These are phyloP conservation scores for Ramalina intermedia DNA, from an alignment of 495 filamentous ascomycete species.

Conservation along the genomic window DNA sequence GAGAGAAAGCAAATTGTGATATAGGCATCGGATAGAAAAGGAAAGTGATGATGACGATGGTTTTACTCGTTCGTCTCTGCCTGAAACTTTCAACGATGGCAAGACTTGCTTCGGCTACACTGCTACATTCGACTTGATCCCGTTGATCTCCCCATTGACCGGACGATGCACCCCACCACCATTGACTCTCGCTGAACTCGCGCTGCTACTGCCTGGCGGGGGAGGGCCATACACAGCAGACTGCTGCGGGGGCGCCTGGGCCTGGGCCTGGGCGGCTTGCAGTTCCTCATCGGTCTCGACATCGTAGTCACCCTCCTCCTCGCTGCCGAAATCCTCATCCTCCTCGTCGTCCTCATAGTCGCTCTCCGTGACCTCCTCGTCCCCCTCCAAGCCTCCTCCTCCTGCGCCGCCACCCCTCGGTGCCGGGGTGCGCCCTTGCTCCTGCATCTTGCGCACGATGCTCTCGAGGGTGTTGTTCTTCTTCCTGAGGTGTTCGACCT, in stretches of 20 bases:
- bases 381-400: slow-evolving; percentile 39
- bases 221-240: slow-evolving; percentile 31
- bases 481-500: slow-evolving; percentile 66
- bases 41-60: too few species aligned
- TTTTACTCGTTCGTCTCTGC: too few species aligned
- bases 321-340: slow-evolving; percentile 60
- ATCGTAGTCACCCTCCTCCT: slow-evolving; percentile 58
- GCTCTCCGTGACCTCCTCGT: slow-evolving; percentile 57
- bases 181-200: slow-evolving; percentile 29
- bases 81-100: background rate
- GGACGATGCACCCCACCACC: slow-evolving; percentile 16
- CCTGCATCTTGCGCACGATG: slow-evolving; percentile 88
- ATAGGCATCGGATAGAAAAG: background rate
- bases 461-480: slow-evolving; percentile 87
- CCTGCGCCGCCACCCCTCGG: slow-evolving; percentile 26
- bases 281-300: slow-evolving; percentile 54
- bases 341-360: slow-evolving; percentile 52
- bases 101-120: slow-evolving; percentile 12
- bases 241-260: slow-evolving; percentile 29
- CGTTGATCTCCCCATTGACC: slow-evolving; percentile 27
- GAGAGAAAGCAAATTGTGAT: slow-evolving; percentile 14
- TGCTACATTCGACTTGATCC: slow-evolving; percentile 23
- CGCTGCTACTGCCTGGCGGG: slow-evolving; percentile 28
- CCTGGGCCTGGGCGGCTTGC: slow-evolving; percentile 28
- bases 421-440: slow-evolving; percentile 58